Evolutionary conservation across 75 land plant genomes (phyloP).

Genomic region (Pinus taeda): DNA sequence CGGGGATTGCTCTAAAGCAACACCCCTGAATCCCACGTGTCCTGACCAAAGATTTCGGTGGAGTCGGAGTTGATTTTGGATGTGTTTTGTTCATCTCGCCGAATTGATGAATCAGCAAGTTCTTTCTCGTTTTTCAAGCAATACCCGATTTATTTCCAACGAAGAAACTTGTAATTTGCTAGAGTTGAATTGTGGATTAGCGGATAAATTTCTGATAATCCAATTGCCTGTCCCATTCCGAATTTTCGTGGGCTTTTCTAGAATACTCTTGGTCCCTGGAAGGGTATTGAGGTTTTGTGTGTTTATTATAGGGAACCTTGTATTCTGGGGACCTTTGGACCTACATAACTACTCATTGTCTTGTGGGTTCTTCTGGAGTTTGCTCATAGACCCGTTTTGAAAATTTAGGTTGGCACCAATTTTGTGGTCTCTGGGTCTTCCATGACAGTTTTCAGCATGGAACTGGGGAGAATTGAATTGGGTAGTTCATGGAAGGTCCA

Average conservation of each 20-base stretch:
- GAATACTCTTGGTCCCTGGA: neutral
- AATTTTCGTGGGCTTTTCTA: neutral
- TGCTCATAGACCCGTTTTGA: conserved; percentile 3
- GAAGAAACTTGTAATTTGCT: neutral
- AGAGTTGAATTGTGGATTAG: conserved; percentile 2
- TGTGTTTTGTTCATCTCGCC: neutral
- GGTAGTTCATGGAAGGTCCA: conserved; percentile 3
- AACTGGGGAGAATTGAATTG: conserved; percentile 1
- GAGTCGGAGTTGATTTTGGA: neutral
- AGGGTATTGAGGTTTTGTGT: neutral
- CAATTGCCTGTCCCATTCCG: neutral
- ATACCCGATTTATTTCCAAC: neutral
- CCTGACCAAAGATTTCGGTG: neutral
- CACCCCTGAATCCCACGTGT: neutral
- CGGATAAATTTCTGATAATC: neutral
- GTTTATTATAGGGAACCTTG: neutral
- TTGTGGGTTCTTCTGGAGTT: neutral
- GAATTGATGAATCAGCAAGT: conserved; percentile 8
- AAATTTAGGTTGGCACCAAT: neutral
- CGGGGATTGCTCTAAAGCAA: neutral
- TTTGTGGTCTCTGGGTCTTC: neutral
- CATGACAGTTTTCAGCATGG: neutral
- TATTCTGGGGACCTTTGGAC: neutral
- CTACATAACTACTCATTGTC: neutral
- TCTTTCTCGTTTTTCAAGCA: neutral